Evolutionary conservation across 345 rosid species (phyloP).

Genomic region (Acer campestre): DNA sequence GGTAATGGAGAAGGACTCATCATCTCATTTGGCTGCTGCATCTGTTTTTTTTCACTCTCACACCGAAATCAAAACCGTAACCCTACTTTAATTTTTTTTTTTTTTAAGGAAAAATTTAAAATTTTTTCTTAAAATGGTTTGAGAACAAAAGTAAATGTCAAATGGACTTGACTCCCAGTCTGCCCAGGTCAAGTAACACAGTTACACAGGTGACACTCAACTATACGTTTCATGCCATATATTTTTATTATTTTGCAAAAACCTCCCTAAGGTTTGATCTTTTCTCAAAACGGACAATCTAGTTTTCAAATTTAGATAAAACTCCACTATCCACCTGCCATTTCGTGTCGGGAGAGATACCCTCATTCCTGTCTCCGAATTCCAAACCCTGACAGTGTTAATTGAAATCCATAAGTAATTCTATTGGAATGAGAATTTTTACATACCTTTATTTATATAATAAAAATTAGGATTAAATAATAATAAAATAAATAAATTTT

Average conservation of each 20-base stretch:
- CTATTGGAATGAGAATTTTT: too few relatives aligned
- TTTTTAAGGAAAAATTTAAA: background rate
- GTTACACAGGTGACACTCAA: background rate
- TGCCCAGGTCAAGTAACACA: too few relatives aligned
- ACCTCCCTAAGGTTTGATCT: background rate
- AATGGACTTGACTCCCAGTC: background rate
- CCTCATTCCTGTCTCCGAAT: too few relatives aligned
- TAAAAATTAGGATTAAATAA: too few relatives aligned
- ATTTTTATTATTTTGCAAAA: background rate
- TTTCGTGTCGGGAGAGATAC: too few relatives aligned
- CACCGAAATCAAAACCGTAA: background rate
- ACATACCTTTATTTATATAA: too few relatives aligned
- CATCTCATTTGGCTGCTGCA: slow-evolving; percentile 51
- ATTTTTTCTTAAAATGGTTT: background rate
- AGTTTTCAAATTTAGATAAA: background rate
- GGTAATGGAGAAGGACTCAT: slow-evolving; percentile 32
- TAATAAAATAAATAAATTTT: too few relatives aligned
- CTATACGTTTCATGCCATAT: background rate
- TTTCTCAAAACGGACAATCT: too few relatives aligned
- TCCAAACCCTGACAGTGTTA: too few relatives aligned
- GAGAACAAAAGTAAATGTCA: background rate
- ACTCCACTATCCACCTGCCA: too few relatives aligned
- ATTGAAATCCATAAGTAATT: too few relatives aligned
- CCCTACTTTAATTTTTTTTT: background rate
- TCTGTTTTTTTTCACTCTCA: slow-evolving; percentile 1